Conservation (phyloP, 2,329 filamentous ascomycete genomes). For the Aspergillus fructus region DNA sequence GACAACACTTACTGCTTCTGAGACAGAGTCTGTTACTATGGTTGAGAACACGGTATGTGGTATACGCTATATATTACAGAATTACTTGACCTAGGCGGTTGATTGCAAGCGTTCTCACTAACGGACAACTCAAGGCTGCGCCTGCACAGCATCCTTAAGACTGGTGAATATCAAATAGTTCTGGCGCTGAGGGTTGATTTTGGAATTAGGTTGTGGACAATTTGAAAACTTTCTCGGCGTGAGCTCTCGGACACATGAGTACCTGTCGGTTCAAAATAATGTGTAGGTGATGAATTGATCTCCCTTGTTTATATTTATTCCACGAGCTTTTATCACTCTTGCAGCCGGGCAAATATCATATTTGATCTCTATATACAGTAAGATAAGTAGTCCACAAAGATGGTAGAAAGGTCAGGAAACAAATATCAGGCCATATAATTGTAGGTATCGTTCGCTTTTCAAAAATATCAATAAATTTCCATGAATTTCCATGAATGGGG, state of each 20-base stretch:
- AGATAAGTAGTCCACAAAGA: not conserved
- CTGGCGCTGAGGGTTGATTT: not conserved
- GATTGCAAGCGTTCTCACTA: not conserved
- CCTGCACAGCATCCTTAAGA: conserved; percentile 49
- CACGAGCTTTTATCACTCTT: not conserved
- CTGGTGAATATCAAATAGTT: not conserved
- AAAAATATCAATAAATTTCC: conserved; percentile 1
- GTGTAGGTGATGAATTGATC: conserved; percentile 49
- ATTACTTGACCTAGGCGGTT: too few species aligned
- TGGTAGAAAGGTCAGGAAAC: not conserved
- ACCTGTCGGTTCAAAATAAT: conserved; percentile 40
- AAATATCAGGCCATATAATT: not conserved
- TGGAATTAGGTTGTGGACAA: not conserved
- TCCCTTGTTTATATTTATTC: not conserved
- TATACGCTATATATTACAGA: not conserved
- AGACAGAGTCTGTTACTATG: conserved; percentile 53
- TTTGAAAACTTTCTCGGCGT: not conserved
- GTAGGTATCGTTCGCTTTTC: conserved; percentile 11
- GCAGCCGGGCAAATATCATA: not conserved
- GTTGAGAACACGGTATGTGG: conserved; percentile 60
- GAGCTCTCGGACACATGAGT: not conserved
- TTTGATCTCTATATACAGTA: conserved; percentile 7
- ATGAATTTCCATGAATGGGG: not conserved
- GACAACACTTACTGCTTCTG: conserved; percentile 52
- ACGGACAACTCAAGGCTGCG: conserved; percentile 48